Evolutionary conservation across 2,329 filamentous ascomycete genomes (phyloP).

Genomic region (Aureobasidium mangrovei): DNA sequence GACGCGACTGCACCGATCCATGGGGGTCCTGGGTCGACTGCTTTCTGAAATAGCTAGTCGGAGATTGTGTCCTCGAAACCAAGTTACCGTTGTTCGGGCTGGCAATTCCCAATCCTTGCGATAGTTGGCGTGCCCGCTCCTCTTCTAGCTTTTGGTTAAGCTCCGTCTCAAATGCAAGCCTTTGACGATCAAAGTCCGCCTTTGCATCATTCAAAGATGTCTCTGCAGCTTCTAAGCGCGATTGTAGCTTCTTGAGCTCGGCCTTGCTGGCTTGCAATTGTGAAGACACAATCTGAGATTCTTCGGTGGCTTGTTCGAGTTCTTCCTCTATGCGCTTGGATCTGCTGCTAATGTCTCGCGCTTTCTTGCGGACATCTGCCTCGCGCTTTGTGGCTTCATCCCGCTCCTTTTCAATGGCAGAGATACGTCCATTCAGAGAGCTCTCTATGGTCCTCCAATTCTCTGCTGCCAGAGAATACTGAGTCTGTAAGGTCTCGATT

Average conservation of each 20-base stretch:
- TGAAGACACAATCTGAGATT: conserved; percentile 54
- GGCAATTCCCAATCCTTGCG: conserved; percentile 19
- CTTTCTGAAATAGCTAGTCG: conserved; percentile 31
- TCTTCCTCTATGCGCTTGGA: conserved; percentile 70
- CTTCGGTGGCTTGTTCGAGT: conserved; percentile 59
- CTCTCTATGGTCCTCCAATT: conserved; percentile 97
- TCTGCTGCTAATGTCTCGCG: conserved; percentile 69
- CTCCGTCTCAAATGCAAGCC: conserved; percentile 49
- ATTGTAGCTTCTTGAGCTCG: conserved; percentile 53
- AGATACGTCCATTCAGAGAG: conserved; percentile 67
- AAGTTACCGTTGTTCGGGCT: conserved; percentile 19
- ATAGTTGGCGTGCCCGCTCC: conserved; percentile 42
- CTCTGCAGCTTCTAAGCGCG: conserved; percentile 56
- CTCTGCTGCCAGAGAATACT: conserved; percentile 87
- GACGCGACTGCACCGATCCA: conserved; percentile 23
- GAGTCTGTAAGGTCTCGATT: conserved; percentile 89
- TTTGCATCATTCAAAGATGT: conserved; percentile 52
- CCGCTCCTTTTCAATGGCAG: conserved; percentile 76
- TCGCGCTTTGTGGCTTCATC: conserved; percentile 79
- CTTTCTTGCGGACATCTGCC: conserved; percentile 79
- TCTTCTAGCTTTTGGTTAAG: conserved; percentile 54
- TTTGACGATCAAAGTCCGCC: conserved; percentile 50
- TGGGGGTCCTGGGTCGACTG: conserved; percentile 30
- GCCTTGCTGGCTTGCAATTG: conserved; percentile 53
- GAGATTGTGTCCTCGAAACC: conserved; percentile 27